A percentile compares a stretch with the other conserved stretches of the same genome.
Conservation (phyloP, 768 basidiomycete species). For the Boletus insuetus region DNA sequence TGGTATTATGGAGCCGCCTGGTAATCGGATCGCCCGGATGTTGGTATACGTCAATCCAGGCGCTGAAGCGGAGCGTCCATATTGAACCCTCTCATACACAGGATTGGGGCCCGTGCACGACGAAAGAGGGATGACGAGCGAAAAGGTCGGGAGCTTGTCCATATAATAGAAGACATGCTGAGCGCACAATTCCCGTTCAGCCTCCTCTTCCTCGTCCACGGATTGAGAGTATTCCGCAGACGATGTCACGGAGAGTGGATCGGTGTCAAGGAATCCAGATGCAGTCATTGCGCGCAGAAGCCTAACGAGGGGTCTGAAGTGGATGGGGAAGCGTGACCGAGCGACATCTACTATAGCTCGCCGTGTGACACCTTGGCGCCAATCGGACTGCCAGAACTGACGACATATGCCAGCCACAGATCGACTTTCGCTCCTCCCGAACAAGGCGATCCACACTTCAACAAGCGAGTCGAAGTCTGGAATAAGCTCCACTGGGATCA, state of each 20-base stretch:
- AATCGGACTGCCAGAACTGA: conserved; percentile 84
- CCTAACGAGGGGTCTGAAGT: conserved; percentile 64
- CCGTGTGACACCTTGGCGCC: conserved; percentile 61
- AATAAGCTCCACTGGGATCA: conserved; percentile 73
- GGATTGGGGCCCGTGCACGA: conserved; percentile 67
- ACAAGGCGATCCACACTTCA: conserved; percentile 77
- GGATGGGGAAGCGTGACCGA: conserved; percentile 79
- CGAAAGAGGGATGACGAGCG: conserved; percentile 65
- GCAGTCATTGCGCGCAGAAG: conserved; percentile 78
- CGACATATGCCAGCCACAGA: conserved; percentile 67
- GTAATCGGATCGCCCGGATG: conserved; percentile 62
- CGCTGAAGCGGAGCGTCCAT: conserved; percentile 46
- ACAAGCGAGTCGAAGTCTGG: conserved; percentile 69
- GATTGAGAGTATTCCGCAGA: conserved; percentile 44
- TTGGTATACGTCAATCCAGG: conserved; percentile 63
- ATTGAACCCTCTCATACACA: conserved; percentile 65
- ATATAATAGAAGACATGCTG: conserved; percentile 77
- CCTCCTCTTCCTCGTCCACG: conserved; percentile 36
- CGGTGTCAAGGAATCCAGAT: conserved; percentile 72
- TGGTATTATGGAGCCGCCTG: conserved; percentile 73
- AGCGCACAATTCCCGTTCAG: conserved; percentile 58
- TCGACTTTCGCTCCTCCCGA: conserved; percentile 63
- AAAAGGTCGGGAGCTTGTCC: conserved; percentile 65
- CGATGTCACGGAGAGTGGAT: conserved; percentile 51
- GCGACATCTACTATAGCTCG: conserved; percentile 82